These are phyloP conservation scores for Plantago coronopus DNA, from an alignment of 305 asterid genomes.

Conservation along the genomic window DNA sequence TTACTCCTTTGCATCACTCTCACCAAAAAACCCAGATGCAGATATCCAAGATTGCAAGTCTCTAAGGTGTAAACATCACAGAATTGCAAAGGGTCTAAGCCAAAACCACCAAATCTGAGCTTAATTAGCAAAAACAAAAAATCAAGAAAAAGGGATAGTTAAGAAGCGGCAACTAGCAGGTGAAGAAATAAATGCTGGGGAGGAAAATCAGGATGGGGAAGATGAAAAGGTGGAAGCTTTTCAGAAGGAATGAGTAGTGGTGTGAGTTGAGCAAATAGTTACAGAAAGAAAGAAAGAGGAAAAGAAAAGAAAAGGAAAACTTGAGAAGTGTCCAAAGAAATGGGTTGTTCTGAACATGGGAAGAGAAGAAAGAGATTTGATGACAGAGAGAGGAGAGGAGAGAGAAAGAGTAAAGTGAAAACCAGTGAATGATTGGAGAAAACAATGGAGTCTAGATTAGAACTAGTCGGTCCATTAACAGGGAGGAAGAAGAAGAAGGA, in stretches of 20 bases:
- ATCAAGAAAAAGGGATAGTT: too few relatives aligned
- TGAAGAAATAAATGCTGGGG: neutral
- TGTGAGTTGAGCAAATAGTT: neutral
- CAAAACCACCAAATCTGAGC: neutral
- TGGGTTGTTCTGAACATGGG: neutral
- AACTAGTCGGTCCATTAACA: too few relatives aligned
- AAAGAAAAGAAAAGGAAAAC: neutral
- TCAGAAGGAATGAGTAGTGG: neutral
- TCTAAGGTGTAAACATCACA: constrained; percentile 4
- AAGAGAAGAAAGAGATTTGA: neutral
- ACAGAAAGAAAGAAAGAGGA: neutral
- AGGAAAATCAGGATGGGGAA: neutral
- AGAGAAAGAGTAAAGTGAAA: neutral
- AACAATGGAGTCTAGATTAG: neutral
- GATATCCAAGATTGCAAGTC: constrained; percentile 24
- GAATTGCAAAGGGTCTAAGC: constrained; percentile 14
- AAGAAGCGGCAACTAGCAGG: neutral
- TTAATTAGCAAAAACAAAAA: too few relatives aligned
- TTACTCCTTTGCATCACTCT: constrained; percentile 36
- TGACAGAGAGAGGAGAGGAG: neutral
- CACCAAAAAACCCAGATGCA: constrained; percentile 29
- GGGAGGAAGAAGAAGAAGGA: too few relatives aligned
- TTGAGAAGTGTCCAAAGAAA: neutral
- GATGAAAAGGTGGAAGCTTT: neutral
- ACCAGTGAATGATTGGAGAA: neutral